Conservation (phyloP, 345 rosid genomes). For the Garcia nutans region DNA sequence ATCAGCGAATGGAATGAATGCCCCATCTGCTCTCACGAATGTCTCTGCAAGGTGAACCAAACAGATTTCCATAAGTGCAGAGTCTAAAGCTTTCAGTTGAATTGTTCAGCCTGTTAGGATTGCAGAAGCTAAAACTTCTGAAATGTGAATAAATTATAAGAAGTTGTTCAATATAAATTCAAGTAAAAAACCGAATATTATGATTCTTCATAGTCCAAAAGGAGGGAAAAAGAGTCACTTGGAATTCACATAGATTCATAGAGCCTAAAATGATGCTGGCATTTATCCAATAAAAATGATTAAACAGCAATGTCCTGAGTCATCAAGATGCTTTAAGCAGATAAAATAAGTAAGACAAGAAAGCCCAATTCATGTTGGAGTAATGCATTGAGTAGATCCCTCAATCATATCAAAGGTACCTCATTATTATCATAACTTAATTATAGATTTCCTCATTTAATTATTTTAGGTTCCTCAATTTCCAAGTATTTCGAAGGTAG, state of each 20-base stretch:
- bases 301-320: neutral
- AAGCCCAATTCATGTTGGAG: neutral
- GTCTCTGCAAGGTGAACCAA: slow-evolving; percentile 63
- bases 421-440: neutral
- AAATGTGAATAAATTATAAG: neutral
- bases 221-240: neutral
- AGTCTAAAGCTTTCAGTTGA: neutral
- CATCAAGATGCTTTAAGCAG: neutral
- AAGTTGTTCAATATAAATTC: neutral
- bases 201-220: neutral
- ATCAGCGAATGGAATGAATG: slow-evolving; percentile 85
- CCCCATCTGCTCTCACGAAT: slow-evolving; percentile 95
- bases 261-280: slow-evolving; percentile 3
- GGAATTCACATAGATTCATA: neutral
- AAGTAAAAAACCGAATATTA: neutral
- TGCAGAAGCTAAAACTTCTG: neutral
- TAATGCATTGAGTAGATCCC: neutral
- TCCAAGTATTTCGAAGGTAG: too few species aligned
- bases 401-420: neutral
- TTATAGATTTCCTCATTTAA: neutral
- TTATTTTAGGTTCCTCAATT: too few species aligned
- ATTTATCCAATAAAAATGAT: neutral
- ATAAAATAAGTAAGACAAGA: neutral
- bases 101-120: neutral
- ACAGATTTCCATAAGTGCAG: slow-evolving; percentile 14